Conservation (phyloP, 208 protist genomes). For the Leishmania tropica region DNA sequence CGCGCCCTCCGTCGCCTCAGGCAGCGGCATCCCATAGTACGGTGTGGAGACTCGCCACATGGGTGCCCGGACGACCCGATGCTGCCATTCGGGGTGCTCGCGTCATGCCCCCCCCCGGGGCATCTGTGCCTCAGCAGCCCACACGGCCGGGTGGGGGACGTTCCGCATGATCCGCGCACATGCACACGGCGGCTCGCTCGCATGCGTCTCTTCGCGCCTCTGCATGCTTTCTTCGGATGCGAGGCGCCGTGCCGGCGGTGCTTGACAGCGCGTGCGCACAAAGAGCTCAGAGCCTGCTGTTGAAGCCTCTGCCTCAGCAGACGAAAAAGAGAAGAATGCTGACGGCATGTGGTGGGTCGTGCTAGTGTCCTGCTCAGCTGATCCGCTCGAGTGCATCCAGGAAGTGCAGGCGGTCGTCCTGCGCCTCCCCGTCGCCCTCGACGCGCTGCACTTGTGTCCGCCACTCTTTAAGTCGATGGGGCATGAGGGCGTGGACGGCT, state of each 20-base stretch:
- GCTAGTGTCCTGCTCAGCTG: not conserved
- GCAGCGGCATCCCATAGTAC: no score
- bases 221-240: not conserved
- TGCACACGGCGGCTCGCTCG: not conserved
- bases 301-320: not conserved
- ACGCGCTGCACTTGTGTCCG: constrained; percentile 21
- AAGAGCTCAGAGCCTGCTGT: not conserved
- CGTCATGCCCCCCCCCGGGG: not conserved
- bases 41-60: no score
- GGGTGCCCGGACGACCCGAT: no score
- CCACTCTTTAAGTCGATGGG: constrained; percentile 41
- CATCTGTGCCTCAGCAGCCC: not conserved
- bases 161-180: not conserved
- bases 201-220: no score
- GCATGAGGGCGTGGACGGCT: constrained; percentile 34
- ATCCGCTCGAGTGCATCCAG: constrained; percentile 4
- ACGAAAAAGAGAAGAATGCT: not conserved
- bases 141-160: not conserved
- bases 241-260: not conserved
- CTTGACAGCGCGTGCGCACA: not conserved
- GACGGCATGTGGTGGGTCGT: not conserved
- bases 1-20: no score
- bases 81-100: no score
- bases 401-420: constrained; percentile 23
- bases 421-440: constrained; percentile 16